phyloP scores from a whole-genome alignment of 768 basidiomycete genomes.

The Leccinum barrowsii region DNA sequence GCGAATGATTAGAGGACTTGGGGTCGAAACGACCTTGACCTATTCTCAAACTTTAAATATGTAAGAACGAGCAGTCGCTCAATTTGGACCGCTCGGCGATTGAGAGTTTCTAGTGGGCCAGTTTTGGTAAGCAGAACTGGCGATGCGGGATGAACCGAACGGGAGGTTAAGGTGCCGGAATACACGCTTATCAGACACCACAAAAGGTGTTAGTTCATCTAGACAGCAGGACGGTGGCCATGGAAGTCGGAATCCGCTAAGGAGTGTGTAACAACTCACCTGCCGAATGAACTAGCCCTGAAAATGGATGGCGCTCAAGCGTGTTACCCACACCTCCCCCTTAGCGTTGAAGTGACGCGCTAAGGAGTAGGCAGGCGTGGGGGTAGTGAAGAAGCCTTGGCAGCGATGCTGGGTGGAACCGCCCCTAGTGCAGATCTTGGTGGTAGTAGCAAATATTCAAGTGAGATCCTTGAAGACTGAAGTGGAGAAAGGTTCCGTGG shows the following conservation, averaged over 20 bases:
- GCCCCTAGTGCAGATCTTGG: constrained; percentile 86
- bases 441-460: constrained; percentile 88
- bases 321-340: constrained; percentile 82
- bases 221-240: constrained; percentile 88
- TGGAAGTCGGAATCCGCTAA: constrained; percentile 84
- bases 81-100: constrained; percentile 47
- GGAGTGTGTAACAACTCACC: constrained; percentile 88
- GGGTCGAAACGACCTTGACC: constrained; percentile 86
- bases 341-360: constrained; percentile 67
- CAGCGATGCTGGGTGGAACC: constrained; percentile 69
- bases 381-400: constrained; percentile 79
- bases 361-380: constrained; percentile 77
- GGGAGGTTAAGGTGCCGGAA: constrained; percentile 78
- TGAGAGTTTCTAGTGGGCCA: constrained; percentile 72
- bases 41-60: constrained; percentile 72
- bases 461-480: constrained; percentile 84
- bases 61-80: constrained; percentile 54
- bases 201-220: constrained; percentile 84
- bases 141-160: constrained; percentile 70
- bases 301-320: constrained; percentile 90
- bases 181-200: constrained; percentile 83
- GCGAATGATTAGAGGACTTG: constrained; percentile 92
- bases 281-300: constrained; percentile 89
- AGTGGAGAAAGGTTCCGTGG: constrained; percentile 87
- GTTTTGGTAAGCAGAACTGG: constrained; percentile 74